Base-by-base conservation (phyloP, 257 asterid genomes). In the Solanum appendiculatum region DNA sequence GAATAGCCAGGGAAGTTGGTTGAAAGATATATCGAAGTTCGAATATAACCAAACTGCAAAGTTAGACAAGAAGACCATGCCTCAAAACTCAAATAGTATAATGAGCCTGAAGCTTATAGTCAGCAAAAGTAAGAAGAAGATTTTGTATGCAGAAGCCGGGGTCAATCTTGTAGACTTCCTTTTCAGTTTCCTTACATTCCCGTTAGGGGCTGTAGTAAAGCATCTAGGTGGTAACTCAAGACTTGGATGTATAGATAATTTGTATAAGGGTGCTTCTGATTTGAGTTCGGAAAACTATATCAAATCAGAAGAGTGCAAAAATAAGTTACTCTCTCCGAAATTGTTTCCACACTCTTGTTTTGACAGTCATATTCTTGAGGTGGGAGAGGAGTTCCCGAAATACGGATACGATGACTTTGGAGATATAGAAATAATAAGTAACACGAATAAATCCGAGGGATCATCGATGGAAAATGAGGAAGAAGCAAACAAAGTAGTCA, bases 71-170 rank as follows among this genome's bases (percentile, higher is more conserved):
- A 63, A 84, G 23, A 5, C 14, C 74, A 25, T 23, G 14, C 9
- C 86, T 34, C 77, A 84, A 37, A 84, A 64, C 80, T 14, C 39
- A 84, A 84, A 44, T 78, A 44, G 29, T 84, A 64, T n/a, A n/a
- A n/a, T 84, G 86, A 84, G 39, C 86, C n/a, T 84, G 86, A 84
- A 84, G 80, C 86, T 84, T 64, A 64, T 84, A 84, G 75, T 84
- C 10, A 64, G 86, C 56, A 84, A 84, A 84, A 58, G 37, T 84
- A 27, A 84, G 56, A 27, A 84, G 44, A 84, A 64, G 13, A 5
- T 60, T 64, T 46, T 84, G 51, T 84, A 64, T 64, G 86, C 86
- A 14, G 86, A 84, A 68, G 80, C 86, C 7, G 86, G 86, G 63
- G 80, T 84, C 36, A 42, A 84, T 48, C 58, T 84, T 39, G 40